phyloP scores from a whole-genome alignment of 441 rosid species.

The Syzygium malaccense region DNA sequence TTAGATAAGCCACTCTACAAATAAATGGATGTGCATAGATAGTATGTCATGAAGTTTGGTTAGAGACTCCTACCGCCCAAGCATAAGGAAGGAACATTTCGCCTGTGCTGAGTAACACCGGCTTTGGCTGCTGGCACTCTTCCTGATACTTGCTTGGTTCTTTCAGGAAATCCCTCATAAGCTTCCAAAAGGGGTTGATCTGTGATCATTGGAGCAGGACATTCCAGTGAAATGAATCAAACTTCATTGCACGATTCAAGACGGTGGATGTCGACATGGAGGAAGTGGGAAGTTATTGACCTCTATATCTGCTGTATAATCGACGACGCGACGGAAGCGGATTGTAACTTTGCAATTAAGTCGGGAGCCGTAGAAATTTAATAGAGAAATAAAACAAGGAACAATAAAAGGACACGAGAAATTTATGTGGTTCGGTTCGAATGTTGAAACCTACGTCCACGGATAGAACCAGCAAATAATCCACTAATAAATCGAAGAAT shows the following conservation, averaged over 20 bases:
- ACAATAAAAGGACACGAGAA: too few species aligned
- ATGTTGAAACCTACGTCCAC: too few species aligned
- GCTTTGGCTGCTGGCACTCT: constrained; percentile 42
- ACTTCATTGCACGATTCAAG: background rate
- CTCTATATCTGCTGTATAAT: background rate
- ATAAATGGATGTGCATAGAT: background rate
- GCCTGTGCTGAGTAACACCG: constrained; percentile 36
- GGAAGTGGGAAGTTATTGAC: background rate
- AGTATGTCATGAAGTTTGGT: background rate
- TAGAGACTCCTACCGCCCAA: constrained; percentile 33
- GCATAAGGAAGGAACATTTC: constrained; percentile 48
- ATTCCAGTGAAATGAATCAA: background rate
- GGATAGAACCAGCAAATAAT: too few species aligned
- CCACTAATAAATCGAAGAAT: too few species aligned
- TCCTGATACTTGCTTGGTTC: constrained; percentile 42
- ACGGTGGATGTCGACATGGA: background rate
- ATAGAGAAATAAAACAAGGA: too few species aligned
- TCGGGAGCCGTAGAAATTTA: too few species aligned
- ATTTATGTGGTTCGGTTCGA: too few species aligned
- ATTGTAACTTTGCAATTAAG: too few species aligned
- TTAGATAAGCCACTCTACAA: background rate
- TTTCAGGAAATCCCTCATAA: constrained; percentile 30
- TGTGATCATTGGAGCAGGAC: background rate
- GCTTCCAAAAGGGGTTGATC: constrained; percentile 36
- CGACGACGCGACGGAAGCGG: too few species aligned